phyloP scores from a whole-genome alignment of 2,329 filamentous ascomycete genomes.

The Pyrenochaeta sp. region DNA sequence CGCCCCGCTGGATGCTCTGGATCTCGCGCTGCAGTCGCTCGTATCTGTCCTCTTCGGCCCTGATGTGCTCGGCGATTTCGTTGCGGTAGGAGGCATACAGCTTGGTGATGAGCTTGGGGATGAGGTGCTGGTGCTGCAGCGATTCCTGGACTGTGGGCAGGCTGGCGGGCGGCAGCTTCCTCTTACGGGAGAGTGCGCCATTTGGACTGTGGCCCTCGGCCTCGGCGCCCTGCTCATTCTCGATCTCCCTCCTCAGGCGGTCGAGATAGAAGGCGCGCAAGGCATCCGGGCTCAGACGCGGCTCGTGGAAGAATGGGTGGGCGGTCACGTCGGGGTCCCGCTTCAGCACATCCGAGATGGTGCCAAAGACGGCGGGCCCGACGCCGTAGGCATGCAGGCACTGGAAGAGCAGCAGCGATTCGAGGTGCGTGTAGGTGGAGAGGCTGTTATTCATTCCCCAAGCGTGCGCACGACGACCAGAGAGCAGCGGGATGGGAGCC shows the following conservation, averaged over 20 bases:
- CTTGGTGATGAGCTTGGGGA: conserved; percentile 74
- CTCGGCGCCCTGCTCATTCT: conserved; percentile 57
- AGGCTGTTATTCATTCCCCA: conserved; percentile 65
- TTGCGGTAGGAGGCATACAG: conserved; percentile 79
- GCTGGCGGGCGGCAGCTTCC: conserved; percentile 70
- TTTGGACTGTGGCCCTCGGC: conserved; percentile 47
- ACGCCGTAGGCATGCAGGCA: conserved; percentile 74
- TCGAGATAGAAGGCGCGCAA: conserved; percentile 80
- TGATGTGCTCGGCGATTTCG: conserved; percentile 72
- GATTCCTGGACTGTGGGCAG: conserved; percentile 72
- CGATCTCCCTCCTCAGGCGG: conserved; percentile 77
- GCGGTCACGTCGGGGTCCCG: conserved; percentile 76
- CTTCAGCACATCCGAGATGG: conserved; percentile 77
- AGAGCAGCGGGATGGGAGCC: conserved; percentile 43
- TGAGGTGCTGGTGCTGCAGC: conserved; percentile 69
- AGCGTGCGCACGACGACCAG: conserved; percentile 37
- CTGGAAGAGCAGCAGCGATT: conserved; percentile 86
- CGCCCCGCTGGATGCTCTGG: conserved; percentile 68
- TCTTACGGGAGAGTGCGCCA: conserved; percentile 66
- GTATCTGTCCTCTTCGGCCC: conserved; percentile 75
- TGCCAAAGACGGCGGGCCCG: conserved; percentile 69
- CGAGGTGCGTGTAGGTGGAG: conserved; percentile 80
- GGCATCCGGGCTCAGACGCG: conserved; percentile 77
- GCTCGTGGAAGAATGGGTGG: conserved; percentile 74
- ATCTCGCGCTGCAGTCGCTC: conserved; percentile 72